Evolutionary conservation across 2,329 filamentous ascomycete species (phyloP).

Genomic region (Fusarium continuum): DNA sequence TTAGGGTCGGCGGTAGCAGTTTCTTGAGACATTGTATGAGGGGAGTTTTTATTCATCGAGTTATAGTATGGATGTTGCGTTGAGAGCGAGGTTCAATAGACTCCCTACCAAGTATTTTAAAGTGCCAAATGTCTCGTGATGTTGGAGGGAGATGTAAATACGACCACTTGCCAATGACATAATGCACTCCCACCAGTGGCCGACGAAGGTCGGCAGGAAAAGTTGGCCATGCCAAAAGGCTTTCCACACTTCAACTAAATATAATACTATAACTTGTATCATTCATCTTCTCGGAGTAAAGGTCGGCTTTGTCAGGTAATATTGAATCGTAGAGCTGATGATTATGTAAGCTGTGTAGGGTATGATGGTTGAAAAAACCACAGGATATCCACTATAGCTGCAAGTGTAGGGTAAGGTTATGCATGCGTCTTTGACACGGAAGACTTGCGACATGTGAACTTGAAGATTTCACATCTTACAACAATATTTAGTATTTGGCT

Average conservation of each 20-base stretch:
- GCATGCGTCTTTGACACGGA: not conserved
- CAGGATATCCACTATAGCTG: not conserved
- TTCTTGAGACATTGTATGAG: slow-evolving; percentile 27
- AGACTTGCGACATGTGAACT: not conserved
- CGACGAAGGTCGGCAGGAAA: not conserved
- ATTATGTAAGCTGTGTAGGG: slow-evolving; percentile 35
- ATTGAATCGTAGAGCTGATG: not conserved
- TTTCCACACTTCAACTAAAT: no score
- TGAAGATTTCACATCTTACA: not conserved
- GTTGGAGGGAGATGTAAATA: slow-evolving; percentile 12
- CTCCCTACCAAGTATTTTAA: not conserved
- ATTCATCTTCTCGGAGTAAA: no score
- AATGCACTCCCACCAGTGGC: slow-evolving; percentile 7
- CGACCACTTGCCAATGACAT: slow-evolving; percentile 27
- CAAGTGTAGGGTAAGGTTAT: slow-evolving; percentile 30
- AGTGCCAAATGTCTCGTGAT: slow-evolving; percentile 20
- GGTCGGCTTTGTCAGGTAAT: no score
- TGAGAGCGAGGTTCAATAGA: not conserved
- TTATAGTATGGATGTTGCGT: not conserved
- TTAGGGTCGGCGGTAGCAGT: not conserved
- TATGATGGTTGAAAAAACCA: not conserved
- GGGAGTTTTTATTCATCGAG: no score
- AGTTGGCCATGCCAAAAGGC: no score
- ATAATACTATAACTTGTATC: no score
- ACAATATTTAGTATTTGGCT: not conserved